These are phyloP conservation scores for Fusarium sterilihyphosum DNA, from an alignment of 2,329 filamentous ascomycete species.

Conservation along the genomic window DNA sequence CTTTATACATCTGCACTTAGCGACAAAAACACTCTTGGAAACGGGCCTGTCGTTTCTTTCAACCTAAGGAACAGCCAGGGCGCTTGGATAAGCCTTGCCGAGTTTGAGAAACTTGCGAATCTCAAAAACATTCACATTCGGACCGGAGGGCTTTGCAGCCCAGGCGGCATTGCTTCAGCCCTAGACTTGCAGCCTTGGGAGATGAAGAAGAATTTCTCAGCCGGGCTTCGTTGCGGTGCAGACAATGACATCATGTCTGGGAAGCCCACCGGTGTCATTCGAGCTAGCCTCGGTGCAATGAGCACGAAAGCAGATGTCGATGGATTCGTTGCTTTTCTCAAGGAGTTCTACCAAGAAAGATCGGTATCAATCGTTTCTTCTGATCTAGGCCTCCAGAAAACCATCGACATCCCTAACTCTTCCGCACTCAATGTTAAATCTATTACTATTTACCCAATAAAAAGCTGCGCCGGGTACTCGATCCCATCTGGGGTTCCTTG, in stretches of 20 bases:
- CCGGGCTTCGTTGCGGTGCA: conserved; percentile 84
- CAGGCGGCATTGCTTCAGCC: conserved; percentile 80
- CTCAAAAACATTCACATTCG: conserved; percentile 85
- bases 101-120: conserved; percentile 86
- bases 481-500: conserved; percentile 73
- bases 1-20: conserved; percentile 63
- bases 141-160: conserved; percentile 91
- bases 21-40: conserved; percentile 48
- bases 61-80: conserved; percentile 77
- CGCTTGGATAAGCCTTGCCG: conserved; percentile 80
- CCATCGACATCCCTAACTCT: not conserved
- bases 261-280: conserved; percentile 87
- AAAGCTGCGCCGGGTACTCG: conserved; percentile 85
- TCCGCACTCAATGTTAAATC: conserved; percentile 60
- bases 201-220: conserved; percentile 84
- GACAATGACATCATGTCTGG: conserved; percentile 84
- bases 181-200: conserved; percentile 83
- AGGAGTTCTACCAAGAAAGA: conserved; percentile 63
- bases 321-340: conserved; percentile 75
- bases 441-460: conserved; percentile 87
- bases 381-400: not conserved
- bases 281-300: conserved; percentile 90
- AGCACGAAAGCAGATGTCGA: conserved; percentile 80
- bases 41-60: conserved; percentile 84
- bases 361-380: not conserved